Base-by-base conservation (phyloP, 345 rosid species). In the Raphanus sativus region DNA sequence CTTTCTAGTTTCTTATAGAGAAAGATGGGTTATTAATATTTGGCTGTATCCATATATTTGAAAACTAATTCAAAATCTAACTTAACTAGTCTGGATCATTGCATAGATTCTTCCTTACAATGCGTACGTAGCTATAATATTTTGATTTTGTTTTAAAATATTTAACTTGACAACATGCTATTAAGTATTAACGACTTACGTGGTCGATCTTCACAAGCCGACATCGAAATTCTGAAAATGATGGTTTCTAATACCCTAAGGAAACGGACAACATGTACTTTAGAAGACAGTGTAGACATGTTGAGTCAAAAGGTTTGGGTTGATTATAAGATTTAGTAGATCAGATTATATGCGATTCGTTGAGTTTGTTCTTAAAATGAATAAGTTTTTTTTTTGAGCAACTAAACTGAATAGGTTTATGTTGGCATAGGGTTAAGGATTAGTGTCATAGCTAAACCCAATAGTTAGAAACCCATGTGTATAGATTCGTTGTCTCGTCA, bases 211-310 rank as follows among this genome's bases (percentile, higher is more conserved):
- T 72, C 61, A 50, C 61, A 12, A 78, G 58, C 62, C 69, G 63
- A 71, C 81, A 78, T 25, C 30, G 69, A 66, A 72, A 66, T 63
- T 48, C 36, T 48, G 77, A 78, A 72, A 72, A 62, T 59, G 77
- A 71, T 71, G 65, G 72, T 77, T 67, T 78, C 40, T 32, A 78
- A 78, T 65, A 60, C 68, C 67, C 21, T 70, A 45, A 60, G 45
- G 66, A 70, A 48, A 63, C 38, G 17, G 71, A 77, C 70, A 70
- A 6, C 56, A 65, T 59, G 32, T 42, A 48, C 36, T 38, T 65
- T 32, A 65, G 6, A 24, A 24, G 67, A 29, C 45, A 64, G 71
- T 40, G 58, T 58, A 77, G 12, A 72, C 77, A 66, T 32, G 67
- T 48, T 65, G 66, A 78, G 77, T 66, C 33, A 72, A 66, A 24